Conservation (phyloP, 306 rosid genomes). For the Ormosia emarginata region DNA sequence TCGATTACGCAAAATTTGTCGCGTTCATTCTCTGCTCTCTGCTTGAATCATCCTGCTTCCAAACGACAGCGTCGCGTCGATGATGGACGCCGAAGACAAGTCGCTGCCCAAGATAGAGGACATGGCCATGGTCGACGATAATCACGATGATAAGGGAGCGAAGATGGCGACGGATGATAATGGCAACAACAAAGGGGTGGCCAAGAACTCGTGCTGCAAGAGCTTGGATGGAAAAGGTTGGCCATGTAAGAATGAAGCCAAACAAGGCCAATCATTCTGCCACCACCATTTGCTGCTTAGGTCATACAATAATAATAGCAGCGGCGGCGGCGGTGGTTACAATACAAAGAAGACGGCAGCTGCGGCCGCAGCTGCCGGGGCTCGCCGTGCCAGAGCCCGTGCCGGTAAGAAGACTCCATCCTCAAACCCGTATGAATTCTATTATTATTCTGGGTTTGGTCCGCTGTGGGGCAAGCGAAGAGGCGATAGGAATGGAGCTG, state of each 20-base stretch:
- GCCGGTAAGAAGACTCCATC: conserved; percentile 16
- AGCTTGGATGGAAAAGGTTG: conserved; percentile 35
- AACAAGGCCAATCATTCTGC: conserved; percentile 38
- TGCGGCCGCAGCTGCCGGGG: neutral
- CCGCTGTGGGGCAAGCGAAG: conserved; percentile 63
- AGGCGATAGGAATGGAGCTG: conserved; percentile 43
- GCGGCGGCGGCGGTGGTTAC: neutral
- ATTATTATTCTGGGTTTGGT: conserved; percentile 84
- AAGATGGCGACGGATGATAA: neutral
- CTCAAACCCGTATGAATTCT: conserved; percentile 60
- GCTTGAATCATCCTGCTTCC: neutral
- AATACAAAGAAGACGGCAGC: neutral
- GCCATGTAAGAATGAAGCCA: conserved; percentile 45
- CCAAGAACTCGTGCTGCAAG: neutral
- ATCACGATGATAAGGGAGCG: neutral
- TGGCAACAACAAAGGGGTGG: neutral
- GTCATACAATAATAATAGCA: conserved; percentile 7
- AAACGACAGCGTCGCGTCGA: conserved; percentile 48
- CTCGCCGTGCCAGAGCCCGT: conserved; percentile 22
- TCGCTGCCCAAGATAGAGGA: neutral
- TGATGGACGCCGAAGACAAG: conserved; percentile 35
- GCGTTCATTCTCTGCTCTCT: neutral
- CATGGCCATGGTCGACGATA: neutral
- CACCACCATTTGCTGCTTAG: conserved; percentile 34
- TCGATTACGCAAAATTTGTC: conserved; percentile 9